These are phyloP conservation scores for Leccinum variicolor DNA, from an alignment of 768 basidiomycete genomes.

Conservation along the genomic window DNA sequence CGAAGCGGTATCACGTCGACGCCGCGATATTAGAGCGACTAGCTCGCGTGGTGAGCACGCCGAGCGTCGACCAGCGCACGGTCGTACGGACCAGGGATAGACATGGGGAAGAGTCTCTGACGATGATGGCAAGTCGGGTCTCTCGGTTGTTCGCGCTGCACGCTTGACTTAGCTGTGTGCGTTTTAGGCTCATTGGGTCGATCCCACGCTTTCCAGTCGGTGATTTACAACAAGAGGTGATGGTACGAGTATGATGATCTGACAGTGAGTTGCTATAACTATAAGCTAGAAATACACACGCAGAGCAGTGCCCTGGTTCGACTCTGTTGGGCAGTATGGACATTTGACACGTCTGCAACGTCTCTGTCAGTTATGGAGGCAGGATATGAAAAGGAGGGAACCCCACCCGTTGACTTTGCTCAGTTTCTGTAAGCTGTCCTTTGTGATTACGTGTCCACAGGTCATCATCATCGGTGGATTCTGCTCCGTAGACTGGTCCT, in stretches of 20 bases:
- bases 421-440: constrained; percentile 86
- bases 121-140: constrained; percentile 43
- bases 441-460: constrained; percentile 94
- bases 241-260: constrained; percentile 2
- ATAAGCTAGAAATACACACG: constrained; percentile 59
- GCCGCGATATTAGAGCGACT: constrained; percentile 48
- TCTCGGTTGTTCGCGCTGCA: background rate
- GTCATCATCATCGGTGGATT: constrained; percentile 99
- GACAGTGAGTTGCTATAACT: background rate
- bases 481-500: constrained; percentile 88
- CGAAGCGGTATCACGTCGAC: constrained; percentile 55
- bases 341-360: constrained; percentile 82
- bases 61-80: constrained; percentile 52
- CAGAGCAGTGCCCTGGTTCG: constrained; percentile 50
- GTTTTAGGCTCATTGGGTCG: constrained; percentile 27
- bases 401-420: constrained; percentile 81
- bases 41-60: constrained; percentile 57
- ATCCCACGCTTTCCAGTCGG: constrained; percentile 10
- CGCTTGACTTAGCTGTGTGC: background rate
- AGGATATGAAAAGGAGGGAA: constrained; percentile 24
- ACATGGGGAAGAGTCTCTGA: constrained; percentile 53
- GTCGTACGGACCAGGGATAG: constrained; percentile 43
- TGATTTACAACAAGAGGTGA: background rate
- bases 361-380: background rate
- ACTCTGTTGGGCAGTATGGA: constrained; percentile 92